Conservation (phyloP, 805 yeast genomes). For the Zygosaccharomyces bailii region DNA sequence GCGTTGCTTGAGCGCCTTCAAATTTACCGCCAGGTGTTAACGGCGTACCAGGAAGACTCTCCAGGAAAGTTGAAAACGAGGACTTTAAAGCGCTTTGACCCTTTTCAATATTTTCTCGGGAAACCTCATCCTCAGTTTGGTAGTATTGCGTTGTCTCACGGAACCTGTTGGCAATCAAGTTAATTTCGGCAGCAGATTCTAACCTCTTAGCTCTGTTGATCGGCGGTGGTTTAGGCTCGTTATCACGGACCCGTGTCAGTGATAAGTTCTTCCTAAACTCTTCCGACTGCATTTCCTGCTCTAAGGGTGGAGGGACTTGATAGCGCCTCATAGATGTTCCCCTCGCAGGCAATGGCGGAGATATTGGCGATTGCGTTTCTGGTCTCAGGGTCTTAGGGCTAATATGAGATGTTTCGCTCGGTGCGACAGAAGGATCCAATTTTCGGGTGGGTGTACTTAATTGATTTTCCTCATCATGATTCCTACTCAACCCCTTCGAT, state of each 20-base stretch:
- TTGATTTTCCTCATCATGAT: neutral
- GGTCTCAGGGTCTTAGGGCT: conserved; percentile 7
- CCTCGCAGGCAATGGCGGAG: conserved; percentile 40
- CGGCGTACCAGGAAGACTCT: conserved; percentile 15
- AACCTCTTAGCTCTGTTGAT: conserved; percentile 20
- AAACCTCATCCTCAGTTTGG: conserved; percentile 46
- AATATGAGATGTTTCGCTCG: neutral
- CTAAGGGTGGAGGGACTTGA: conserved; percentile 33
- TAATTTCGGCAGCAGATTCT: conserved; percentile 44
- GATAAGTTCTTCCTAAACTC: conserved; percentile 26
- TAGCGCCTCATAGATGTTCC: conserved; percentile 18
- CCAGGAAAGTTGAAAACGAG: conserved; percentile 25
- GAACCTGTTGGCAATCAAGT: conserved; percentile 57
- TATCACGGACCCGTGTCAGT: conserved; percentile 26
- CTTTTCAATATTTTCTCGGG: conserved; percentile 48
- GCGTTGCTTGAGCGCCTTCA: conserved; percentile 15
- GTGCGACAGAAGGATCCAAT: neutral
- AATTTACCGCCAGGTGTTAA: conserved; percentile 15
- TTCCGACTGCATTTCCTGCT: conserved; percentile 31
- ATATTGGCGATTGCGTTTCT: conserved; percentile 10
- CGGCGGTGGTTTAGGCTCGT: conserved; percentile 18
- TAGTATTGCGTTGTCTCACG: conserved; percentile 53
- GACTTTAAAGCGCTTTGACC: conserved; percentile 46
- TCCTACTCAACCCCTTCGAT: neutral
- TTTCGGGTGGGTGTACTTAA: neutral